phyloP scores from a whole-genome alignment of 2,329 filamentous ascomycete genomes.

The Sclerotinia minor region DNA sequence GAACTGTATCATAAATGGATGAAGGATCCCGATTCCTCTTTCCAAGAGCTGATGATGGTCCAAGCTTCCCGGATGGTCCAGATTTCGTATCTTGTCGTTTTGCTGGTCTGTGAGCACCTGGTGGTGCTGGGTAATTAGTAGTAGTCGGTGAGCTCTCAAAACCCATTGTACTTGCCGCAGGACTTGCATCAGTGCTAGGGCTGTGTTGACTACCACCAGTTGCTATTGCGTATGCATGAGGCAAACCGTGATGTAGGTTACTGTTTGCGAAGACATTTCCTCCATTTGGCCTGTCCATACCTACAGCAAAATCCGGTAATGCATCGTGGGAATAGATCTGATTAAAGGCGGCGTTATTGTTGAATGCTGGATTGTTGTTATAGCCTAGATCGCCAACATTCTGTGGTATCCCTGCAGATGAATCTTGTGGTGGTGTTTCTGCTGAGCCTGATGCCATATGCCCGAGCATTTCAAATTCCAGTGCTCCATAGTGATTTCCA shows the following conservation, averaged over 20 bases:
- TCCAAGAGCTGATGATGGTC: conserved; percentile 38
- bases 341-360: conserved; percentile 47
- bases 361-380: conserved; percentile 38
- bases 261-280: conserved; percentile 48
- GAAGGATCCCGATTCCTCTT: conserved; percentile 72
- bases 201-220: conserved; percentile 62
- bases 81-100: conserved; percentile 37
- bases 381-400: conserved; percentile 44
- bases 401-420: conserved; percentile 49
- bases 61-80: conserved; percentile 34
- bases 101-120: conserved; percentile 34
- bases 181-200: conserved; percentile 64
- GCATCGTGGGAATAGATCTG: conserved; percentile 51
- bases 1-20: conserved; percentile 83
- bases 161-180: conserved; percentile 53
- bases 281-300: conserved; percentile 48
- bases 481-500: conserved; percentile 90
- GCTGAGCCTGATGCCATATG: conserved; percentile 92
- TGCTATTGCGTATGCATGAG: conserved; percentile 65
- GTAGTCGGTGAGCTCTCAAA: conserved; percentile 58
- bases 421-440: conserved; percentile 73
- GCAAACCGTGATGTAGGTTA: conserved; percentile 57
- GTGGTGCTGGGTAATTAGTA: conserved; percentile 33
- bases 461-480: conserved; percentile 94
- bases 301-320: conserved; percentile 53